phyloP scores from a whole-genome alignment of 768 basidiomycete species.

The Lactarius akahatsu region DNA sequence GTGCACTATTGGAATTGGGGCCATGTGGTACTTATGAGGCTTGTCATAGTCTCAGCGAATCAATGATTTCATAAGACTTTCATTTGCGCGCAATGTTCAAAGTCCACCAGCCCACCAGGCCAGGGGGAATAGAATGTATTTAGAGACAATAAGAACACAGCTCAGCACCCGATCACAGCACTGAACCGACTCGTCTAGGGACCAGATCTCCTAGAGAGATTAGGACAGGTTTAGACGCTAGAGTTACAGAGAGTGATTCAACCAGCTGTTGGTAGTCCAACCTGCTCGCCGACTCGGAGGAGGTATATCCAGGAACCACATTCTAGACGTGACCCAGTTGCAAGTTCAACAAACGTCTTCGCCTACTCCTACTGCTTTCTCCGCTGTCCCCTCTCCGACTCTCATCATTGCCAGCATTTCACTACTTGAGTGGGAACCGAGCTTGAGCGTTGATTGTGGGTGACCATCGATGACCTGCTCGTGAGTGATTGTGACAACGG shows the following conservation, averaged over 20 bases:
- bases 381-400: background rate
- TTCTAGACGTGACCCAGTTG: background rate
- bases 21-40: background rate
- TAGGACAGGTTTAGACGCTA: background rate
- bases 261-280: background rate
- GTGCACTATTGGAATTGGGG: background rate
- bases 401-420: background rate
- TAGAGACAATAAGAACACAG: background rate
- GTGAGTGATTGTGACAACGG: constrained; percentile 7
- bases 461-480: background rate
- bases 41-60: background rate
- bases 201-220: background rate
- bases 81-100: background rate
- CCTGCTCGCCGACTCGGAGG: background rate
- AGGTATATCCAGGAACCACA: background rate
- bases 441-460: background rate
- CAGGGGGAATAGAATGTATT: background rate
- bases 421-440: background rate
- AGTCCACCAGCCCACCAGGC: background rate
- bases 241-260: background rate
- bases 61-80: background rate
- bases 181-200: background rate
- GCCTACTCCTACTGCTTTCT: constrained; percentile 16
- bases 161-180: background rate
- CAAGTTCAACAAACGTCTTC: background rate